Evolutionary conservation across 2,329 filamentous ascomycete genomes (phyloP), one percentile per base, ranked within the genome.

Genomic region (Xylaria sp.): DNA sequence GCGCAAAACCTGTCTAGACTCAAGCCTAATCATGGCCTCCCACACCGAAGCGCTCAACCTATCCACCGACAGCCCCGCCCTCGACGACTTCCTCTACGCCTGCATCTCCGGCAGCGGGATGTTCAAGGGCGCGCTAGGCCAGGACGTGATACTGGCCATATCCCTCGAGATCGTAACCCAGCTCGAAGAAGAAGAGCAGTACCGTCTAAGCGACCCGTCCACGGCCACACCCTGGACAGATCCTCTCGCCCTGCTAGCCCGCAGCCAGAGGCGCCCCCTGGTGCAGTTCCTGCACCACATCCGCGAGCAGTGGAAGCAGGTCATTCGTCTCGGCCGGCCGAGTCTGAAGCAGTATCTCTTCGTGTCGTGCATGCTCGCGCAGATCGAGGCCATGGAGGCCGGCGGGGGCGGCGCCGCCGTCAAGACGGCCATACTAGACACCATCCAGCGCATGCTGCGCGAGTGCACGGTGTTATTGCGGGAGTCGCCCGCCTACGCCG

Each of bases 1-100:
- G 4, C 70, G 75, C n/a, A 76, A 76, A 50, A 59, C 60, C 2
- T 73, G 71, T 48, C 69, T 77, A 0, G 75, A 77, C 62, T 70
- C 71, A 1, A 69, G 70, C 51, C 68, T 75, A 32, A 72, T 75
- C 65, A 72, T 74, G 47, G 70, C 73, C 2, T 73, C 74, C 1
- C 66, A 76, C 50, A 63, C 66, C 0, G 63, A 73, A n/a, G 53
- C 40, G 10, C 63, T 75, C 21, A 65, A 69, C 13, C 62, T 74
- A 1, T 42, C 60, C 1, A 44, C 8, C 2, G 40, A 13, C 4
- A n/a, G n/a, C n/a, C 40, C n/a, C 10, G 5, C 25, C 1, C 40
- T 59, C 10, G 74, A 75, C 53, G 73, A 75, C 47, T 75, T 69
- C 51, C 37, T 63, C 13, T 65, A 54, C 13, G n/a, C 71, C 47